Evolutionary conservation across 208 protist genomes (phyloP), one percentile per base, ranked within the genome.

Genomic region (Angomonas desouzai): DNA sequence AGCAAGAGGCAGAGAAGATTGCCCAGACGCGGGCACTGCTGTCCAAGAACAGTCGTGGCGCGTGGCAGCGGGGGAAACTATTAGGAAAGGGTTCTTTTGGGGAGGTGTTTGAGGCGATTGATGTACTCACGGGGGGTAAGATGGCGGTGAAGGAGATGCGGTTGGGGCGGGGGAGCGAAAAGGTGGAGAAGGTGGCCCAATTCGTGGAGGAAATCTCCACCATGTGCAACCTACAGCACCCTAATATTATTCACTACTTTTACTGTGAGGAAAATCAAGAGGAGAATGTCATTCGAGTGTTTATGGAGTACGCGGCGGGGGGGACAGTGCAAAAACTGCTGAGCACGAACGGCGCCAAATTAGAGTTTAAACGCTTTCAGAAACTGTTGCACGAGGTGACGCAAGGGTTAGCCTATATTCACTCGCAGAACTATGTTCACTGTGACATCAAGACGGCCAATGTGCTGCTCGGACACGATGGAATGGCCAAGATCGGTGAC

Each of bases 161-260:
- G 2, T 60, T 92, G 2, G 78, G 77, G 30, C 69, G 72, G 53
- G 45, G 45, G 45, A 27, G 18, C 6, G 45, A 51, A 51, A 74
- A 87, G 69, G 79, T 92, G 55, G 38, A 67, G 22, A 73, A 83
- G 62, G 81, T 93, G 34, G 86, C 94, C 55, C 69, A 88, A 53
- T 89, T 94, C 36, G 73, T 92, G 45, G 72, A 84, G 48, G 88
- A 96, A 70, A 86, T 96, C 49, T 73, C 78, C 34, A 87, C 83
- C 34, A 96, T 96, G 91, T 94, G 81, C 74, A 93, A 78, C 70
- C 77, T 96, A 60, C 86, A 96, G 68, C 88, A 96, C 73, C 86
- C 86, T 2, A 94, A 96, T 68, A 96, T 96, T 68, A 96, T 96
- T 48, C 91, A 96, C 79, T 96, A 96, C 74, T 96, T 96, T 66